These are phyloP conservation scores for Metschnikowia baotianmanensis DNA, from an alignment of 805 yeast species.

Conservation along the genomic window DNA sequence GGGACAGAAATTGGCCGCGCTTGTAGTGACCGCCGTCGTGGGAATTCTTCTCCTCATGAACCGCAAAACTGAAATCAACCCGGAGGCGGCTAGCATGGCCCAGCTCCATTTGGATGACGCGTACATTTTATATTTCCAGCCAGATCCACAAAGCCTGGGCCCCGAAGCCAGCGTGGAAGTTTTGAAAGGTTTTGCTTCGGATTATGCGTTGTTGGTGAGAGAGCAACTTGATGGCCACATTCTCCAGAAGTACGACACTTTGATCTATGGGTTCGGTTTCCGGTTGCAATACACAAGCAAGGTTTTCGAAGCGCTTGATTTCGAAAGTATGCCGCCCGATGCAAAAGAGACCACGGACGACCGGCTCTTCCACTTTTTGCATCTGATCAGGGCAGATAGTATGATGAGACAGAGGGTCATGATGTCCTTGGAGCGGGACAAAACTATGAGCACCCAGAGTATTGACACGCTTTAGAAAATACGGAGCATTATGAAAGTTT, in stretches of 20 bases:
- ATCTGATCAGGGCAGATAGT: slow-evolving; percentile 6
- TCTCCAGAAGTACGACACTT: slow-evolving; percentile 13
- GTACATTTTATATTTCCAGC: slow-evolving; percentile 7
- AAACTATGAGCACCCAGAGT: slow-evolving; percentile 5
- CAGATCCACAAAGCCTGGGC: neutral
- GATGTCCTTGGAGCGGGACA: slow-evolving; percentile 16
- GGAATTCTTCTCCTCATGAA: slow-evolving; percentile 1
- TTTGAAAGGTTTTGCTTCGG: slow-evolving; percentile 4
- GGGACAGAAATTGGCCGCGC: slow-evolving; percentile 5
- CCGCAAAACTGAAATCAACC: neutral
- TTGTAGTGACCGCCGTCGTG: slow-evolving; percentile 4
- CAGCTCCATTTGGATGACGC: slow-evolving; percentile 10
- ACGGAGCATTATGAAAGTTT: too few species aligned
- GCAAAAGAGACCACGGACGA: slow-evolving; percentile 5
- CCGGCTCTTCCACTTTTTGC: slow-evolving; percentile 8
- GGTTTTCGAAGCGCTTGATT: slow-evolving; percentile 11
- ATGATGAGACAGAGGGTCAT: slow-evolving; percentile 9
- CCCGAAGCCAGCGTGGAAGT: neutral
- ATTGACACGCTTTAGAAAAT: too few species aligned
- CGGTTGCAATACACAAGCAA: slow-evolving; percentile 8
- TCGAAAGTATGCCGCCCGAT: neutral
- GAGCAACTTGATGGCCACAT: slow-evolving; percentile 9
- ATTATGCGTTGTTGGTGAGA: slow-evolving; percentile 4
- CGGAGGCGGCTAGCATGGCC: slow-evolving; percentile 4
- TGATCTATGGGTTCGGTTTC: slow-evolving; percentile 13